Evolutionary conservation across 768 basidiomycete species (phyloP), one percentile per base, ranked within the genome.

Genomic region (Podaxis mareebaensis): DNA sequence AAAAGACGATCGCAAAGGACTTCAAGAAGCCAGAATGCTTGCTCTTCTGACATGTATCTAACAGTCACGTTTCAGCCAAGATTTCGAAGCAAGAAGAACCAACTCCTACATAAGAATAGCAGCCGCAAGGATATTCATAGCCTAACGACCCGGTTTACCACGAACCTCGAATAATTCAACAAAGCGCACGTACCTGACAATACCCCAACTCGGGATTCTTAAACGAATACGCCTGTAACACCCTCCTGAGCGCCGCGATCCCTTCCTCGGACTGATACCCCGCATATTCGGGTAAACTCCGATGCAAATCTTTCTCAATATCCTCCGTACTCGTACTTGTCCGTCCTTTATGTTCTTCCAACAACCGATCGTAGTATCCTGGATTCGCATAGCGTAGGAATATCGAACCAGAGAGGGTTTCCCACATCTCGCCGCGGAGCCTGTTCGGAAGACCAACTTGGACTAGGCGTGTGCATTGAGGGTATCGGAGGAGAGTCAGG

Each of bases 11-110:
- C 94, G 68, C 97, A 99, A 5, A 99, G 81, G 1, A 98, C 93
- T 70, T 96, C 93, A 5, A 99, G 82, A 5, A 98, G 80, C 96
- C 96, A 99, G 74, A 99, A 99, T 11, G 96, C 90, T 74, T 99
- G 96, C 68, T 99, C 97, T 75, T 99, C 97, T 2, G 95, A 96
- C 94, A 97, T 95, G 74, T 98, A 99, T 65, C 96, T 99, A 68
- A 10, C 10, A 20, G 30, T 70, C 48, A 74, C 67, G 7, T 54
- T 44, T 22, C 7, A 56, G 40, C 12, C 20, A 53, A 36, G 46
- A 42, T 13, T 13, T 53, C 7, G 2, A 17, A 26, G 42, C 8
- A 61, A 38, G 8, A 51, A 52, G 7, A 57, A 15, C 24, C 3
- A 52, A 22, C 12, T 0, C 85, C 66, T 69, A 94, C 93, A 96